Conservation (phyloP, 139 green algal genomes). For the Chlamydomonas asymmetrica region DNA sequence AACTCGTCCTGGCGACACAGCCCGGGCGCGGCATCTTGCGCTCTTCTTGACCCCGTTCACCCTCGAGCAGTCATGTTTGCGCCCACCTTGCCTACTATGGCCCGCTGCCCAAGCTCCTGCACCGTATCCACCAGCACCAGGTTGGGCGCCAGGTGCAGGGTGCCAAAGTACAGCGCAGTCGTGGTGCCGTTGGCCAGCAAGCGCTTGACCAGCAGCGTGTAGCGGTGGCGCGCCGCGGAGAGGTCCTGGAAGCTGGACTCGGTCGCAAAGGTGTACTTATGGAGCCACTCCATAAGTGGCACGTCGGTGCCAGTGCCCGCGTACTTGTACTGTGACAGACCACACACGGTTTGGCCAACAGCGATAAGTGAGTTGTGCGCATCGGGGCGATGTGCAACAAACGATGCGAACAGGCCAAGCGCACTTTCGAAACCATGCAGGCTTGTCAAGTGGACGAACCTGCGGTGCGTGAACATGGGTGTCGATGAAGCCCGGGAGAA, state of each 20-base stretch:
- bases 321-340: conserved; percentile 38
- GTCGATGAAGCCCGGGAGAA: conserved; percentile 51
- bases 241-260: conserved; percentile 41
- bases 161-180: conserved; percentile 39
- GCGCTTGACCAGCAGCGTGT: conserved; percentile 40
- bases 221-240: conserved; percentile 21
- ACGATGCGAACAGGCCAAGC: conserved; percentile 1
- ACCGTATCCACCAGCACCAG: conserved; percentile 41
- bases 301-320: conserved; percentile 39
- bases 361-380: not conserved
- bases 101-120: conserved; percentile 42
- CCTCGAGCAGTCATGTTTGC: too few species aligned
- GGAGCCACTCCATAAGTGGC: conserved; percentile 55
- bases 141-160: conserved; percentile 13
- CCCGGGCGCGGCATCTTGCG: too few species aligned
- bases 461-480: conserved; percentile 54
- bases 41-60: too few species aligned
- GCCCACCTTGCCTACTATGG: conserved; percentile 59
- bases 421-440: not conserved
- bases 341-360: too few species aligned
- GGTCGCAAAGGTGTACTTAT: conserved; percentile 50
- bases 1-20: too few species aligned
- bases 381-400: not conserved
- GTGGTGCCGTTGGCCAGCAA: conserved; percentile 38
- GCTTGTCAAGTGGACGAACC: not conserved